These are phyloP conservation scores for Neltuma alba DNA, from an alignment of 306 rosid species.

Conservation along the genomic window DNA sequence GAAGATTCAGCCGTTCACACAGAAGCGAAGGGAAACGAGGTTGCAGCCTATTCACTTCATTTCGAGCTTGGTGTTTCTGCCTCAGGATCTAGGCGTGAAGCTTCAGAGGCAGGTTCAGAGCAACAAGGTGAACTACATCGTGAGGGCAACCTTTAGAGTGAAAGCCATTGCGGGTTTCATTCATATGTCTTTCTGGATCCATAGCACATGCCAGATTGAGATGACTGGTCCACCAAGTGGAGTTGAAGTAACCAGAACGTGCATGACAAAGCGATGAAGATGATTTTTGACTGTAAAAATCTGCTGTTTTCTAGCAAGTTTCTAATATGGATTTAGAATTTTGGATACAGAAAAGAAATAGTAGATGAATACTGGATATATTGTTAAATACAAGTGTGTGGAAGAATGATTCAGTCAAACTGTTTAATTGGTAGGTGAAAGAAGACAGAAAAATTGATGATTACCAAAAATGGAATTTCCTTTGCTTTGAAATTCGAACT, in stretches of 20 bases:
- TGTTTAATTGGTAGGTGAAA: neutral
- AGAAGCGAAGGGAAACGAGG: conserved; percentile 60
- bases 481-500: neutral
- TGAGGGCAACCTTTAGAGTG: conserved; percentile 78
- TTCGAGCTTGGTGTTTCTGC: conserved; percentile 83
- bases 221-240: conserved; percentile 93
- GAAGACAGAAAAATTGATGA: neutral
- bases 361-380: neutral
- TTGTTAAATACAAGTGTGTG: conserved; percentile 28
- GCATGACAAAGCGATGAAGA: conserved; percentile 66
- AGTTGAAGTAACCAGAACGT: conserved; percentile 65
- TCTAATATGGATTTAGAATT: conserved; percentile 22
- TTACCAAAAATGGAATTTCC: neutral
- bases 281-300: neutral
- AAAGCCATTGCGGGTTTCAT: conserved; percentile 62
- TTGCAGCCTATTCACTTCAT: conserved; percentile 63
- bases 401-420: neutral
- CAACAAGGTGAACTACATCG: conserved; percentile 57
- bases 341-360: conserved; percentile 7
- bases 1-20: conserved; percentile 62
- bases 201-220: conserved; percentile 73
- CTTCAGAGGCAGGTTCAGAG: conserved; percentile 71
- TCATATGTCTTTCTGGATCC: conserved; percentile 68
- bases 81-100: conserved; percentile 67
- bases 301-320: conserved; percentile 5